phyloP scores from a whole-genome alignment of 2,329 filamentous ascomycete species.

The Emericellopsis atlantica region DNA sequence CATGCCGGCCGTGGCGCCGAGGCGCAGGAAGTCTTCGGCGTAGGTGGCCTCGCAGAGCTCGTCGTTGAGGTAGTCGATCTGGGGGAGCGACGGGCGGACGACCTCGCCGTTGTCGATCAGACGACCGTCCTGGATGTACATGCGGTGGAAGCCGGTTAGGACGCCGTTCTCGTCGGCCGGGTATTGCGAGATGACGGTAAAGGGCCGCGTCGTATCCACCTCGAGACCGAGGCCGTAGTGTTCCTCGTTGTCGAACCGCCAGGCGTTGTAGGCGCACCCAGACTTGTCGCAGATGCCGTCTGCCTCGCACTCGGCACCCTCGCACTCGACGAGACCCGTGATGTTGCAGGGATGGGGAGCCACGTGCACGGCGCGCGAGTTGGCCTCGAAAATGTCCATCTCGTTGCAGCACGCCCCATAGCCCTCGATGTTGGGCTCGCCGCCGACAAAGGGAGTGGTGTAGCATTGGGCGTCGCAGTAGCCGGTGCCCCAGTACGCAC shows the following conservation, averaged over 20 bases:
- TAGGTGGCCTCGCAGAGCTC: conserved; percentile 19
- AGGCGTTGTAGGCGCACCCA: conserved; percentile 31
- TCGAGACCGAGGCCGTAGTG: conserved; percentile 20
- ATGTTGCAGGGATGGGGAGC: conserved; percentile 36
- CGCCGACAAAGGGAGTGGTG: conserved; percentile 35
- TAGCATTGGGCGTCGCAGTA: conserved; percentile 52
- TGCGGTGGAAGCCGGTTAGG: conserved; percentile 31
- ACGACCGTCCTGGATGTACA: conserved; percentile 35
- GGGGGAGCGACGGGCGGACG: conserved; percentile 11
- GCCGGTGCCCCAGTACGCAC: conserved; percentile 48
- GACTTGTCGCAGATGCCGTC: conserved; percentile 28
- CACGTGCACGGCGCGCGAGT: conserved; percentile 27
- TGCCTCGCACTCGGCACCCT: conserved; percentile 24
- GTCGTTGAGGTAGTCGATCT: conserved; percentile 22
- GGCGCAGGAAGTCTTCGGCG: conserved; percentile 15
- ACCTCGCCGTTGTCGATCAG: conserved; percentile 29
- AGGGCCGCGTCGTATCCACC: conserved; percentile 22
- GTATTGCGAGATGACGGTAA: conserved; percentile 39
- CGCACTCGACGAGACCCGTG: conserved; percentile 28
- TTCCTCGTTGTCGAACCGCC: conserved; percentile 13
- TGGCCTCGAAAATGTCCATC: conserved; percentile 44
- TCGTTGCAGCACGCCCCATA: conserved; percentile 39
- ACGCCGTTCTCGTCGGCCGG: conserved; percentile 19
- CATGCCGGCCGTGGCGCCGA: conserved; percentile 30
- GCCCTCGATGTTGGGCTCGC: conserved; percentile 26